Evolutionary conservation across 176 grass and related monocot genomes (phyloP).

Genomic region (Themeda triandra): DNA sequence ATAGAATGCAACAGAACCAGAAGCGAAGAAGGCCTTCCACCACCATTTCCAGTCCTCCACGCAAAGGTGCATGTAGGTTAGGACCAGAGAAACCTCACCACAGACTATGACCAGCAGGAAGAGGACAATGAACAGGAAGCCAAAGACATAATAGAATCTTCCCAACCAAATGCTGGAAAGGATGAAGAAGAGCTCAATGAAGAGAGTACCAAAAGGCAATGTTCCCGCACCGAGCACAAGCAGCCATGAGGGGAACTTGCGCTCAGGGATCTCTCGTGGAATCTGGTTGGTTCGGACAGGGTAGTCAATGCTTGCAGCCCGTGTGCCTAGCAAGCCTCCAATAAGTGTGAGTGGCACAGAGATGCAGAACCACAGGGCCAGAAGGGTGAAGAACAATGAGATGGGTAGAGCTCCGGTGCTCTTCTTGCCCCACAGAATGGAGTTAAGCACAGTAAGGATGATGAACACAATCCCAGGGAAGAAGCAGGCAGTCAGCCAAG

Average conservation of each 20-base stretch:
- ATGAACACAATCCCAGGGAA: constrained; percentile 72
- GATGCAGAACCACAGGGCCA: constrained; percentile 77
- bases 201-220: constrained; percentile 81
- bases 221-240: constrained; percentile 85
- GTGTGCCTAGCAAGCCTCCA: constrained; percentile 63
- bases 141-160: constrained; percentile 90
- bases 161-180: constrained; percentile 88
- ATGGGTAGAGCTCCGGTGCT: constrained; percentile 81
- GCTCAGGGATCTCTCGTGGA: constrained; percentile 66
- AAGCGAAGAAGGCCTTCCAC: constrained; percentile 93
- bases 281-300: constrained; percentile 84
- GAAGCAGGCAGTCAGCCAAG: constrained; percentile 76
- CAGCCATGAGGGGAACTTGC: constrained; percentile 77
- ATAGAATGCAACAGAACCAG: constrained; percentile 67
- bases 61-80: constrained; percentile 86
- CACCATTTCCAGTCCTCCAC: constrained; percentile 92
- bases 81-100: constrained; percentile 73
- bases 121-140: constrained; percentile 78
- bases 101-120: constrained; percentile 65
- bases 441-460: constrained; percentile 70
- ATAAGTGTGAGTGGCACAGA: constrained; percentile 79
- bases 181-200: constrained; percentile 92
- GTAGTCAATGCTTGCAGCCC: constrained; percentile 64
- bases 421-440: constrained; percentile 78
- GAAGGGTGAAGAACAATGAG: constrained; percentile 79